Conservation (phyloP, 2,329 filamentous ascomycete genomes). For the Curvularia sp. region DNA sequence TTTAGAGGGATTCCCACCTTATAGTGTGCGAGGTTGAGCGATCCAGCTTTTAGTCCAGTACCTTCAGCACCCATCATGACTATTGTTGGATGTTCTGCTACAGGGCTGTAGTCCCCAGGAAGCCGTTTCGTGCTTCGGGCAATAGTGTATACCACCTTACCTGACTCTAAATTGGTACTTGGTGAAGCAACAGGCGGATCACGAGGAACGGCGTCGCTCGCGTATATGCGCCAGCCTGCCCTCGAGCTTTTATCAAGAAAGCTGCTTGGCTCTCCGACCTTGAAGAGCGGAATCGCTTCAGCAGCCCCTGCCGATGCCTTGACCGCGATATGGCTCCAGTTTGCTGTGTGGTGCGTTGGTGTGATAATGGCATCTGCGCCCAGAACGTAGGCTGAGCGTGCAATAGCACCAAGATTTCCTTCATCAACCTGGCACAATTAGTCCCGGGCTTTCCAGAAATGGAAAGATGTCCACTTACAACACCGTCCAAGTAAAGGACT, state of each 20-base stretch:
- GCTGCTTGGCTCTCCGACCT: slow-evolving; percentile 67
- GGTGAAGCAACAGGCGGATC: slow-evolving; percentile 1
- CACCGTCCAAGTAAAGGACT: slow-evolving; percentile 75
- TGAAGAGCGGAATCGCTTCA: slow-evolving; percentile 78
- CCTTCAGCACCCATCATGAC: slow-evolving; percentile 67
- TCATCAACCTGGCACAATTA: slow-evolving; percentile 68
- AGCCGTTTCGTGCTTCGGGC: slow-evolving; percentile 31
- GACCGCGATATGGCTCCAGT: slow-evolving; percentile 76
- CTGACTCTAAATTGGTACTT: slow-evolving; percentile 29
- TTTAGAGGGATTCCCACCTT: slow-evolving; percentile 67
- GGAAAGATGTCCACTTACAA: slow-evolving; percentile 50
- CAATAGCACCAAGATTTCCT: slow-evolving; percentile 87
- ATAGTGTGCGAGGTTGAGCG: slow-evolving; percentile 66
- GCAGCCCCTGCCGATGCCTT: slow-evolving; percentile 90
- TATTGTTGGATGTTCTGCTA: slow-evolving; percentile 67
- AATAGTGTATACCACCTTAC: slow-evolving; percentile 36
- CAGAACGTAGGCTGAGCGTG: slow-evolving; percentile 89
- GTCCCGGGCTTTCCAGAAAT: slow-evolving; percentile 5
- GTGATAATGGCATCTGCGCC: slow-evolving; percentile 84
- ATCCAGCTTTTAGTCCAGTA: slow-evolving; percentile 34
- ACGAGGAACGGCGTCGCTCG: slow-evolving; percentile 61
- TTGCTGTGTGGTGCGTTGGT: slow-evolving; percentile 72
- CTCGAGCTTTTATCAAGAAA: slow-evolving; percentile 74
- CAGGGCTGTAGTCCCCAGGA: slow-evolving; percentile 35
- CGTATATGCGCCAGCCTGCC: slow-evolving; percentile 83